Percentiles rank a stretch among this genome's conserved stretches.
These are phyloP conservation scores for Thozetella sp. DNA, from an alignment of 495 filamentous ascomycete species.

Conservation along the genomic window DNA sequence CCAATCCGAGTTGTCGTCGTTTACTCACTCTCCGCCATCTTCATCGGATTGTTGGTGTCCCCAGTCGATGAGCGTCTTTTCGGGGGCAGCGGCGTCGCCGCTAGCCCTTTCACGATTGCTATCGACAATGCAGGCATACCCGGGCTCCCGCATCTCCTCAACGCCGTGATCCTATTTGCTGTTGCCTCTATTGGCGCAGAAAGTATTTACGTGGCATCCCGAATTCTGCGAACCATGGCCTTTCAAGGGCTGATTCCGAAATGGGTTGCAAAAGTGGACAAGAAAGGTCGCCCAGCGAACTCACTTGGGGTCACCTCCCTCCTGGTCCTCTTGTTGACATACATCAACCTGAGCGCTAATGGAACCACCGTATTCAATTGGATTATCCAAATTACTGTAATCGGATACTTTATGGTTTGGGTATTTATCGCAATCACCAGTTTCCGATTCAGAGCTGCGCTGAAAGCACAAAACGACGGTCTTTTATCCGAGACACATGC, in stretches of 20 bases:
- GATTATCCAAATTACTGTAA: not conserved
- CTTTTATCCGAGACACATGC: not conserved
- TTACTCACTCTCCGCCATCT: not conserved
- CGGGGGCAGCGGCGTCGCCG: not conserved
- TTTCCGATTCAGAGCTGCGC: constrained; percentile 1
- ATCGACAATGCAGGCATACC: not conserved
- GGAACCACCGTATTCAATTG: constrained; percentile 3
- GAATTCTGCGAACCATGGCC: constrained; percentile 1
- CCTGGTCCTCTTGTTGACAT: not conserved
- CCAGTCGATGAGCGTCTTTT: not conserved
- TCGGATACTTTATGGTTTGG: constrained; percentile 1
- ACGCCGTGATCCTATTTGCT: not conserved
- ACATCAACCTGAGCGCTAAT: not conserved
- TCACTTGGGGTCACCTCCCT: not conserved
- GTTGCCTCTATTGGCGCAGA: not conserved
- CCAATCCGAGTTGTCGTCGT: not conserved
- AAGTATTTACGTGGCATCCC: not conserved
- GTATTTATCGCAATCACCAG: not conserved
- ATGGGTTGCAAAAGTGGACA: constrained; percentile 1
- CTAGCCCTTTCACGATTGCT: not conserved
- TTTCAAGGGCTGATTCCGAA: not conserved
- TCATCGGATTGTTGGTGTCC: not conserved
- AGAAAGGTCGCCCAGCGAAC: not conserved
- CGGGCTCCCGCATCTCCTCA: not conserved
- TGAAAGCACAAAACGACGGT: not conserved